These are phyloP conservation scores for Ceriops decandra DNA, from an alignment of 345 rosid species.

Conservation along the genomic window DNA sequence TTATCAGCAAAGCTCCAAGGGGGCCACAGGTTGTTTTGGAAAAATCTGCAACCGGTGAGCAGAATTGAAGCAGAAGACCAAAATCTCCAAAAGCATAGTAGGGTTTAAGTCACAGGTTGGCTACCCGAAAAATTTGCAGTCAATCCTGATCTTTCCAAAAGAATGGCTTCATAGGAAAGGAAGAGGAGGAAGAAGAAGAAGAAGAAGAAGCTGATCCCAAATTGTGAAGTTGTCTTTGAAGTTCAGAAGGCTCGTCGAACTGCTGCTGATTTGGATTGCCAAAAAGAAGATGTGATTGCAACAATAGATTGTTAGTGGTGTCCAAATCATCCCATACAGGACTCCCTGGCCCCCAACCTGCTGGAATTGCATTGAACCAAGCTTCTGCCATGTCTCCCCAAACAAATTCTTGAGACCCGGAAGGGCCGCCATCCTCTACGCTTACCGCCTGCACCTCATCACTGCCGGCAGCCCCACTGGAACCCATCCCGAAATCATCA, in stretches of 20 bases:
- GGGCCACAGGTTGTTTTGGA: constrained; percentile 33
- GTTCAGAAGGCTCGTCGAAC: constrained; percentile 27
- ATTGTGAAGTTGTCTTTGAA: constrained; percentile 28
- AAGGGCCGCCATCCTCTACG: constrained; percentile 32
- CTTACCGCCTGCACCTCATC: constrained; percentile 26
- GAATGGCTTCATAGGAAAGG: constrained; percentile 56
- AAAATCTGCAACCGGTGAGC: constrained; percentile 42
- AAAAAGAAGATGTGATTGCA: constrained; percentile 48
- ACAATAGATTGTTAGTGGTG: constrained; percentile 38
- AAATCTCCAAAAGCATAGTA: not conserved
- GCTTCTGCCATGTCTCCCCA: constrained; percentile 82
- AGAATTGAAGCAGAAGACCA: not conserved
- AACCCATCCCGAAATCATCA: constrained; percentile 33
- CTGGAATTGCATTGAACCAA: constrained; percentile 73
- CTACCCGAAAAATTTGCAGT: constrained; percentile 25
- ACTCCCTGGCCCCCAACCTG: constrained; percentile 87
- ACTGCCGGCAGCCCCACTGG: constrained; percentile 31
- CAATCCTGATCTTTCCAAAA: constrained; percentile 56
- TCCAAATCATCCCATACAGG: constrained; percentile 94
- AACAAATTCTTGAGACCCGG: constrained; percentile 39
- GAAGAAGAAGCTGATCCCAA: constrained; percentile 36
- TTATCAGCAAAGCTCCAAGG: not conserved
- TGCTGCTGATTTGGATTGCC: constrained; percentile 34
- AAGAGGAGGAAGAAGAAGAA: constrained; percentile 39
- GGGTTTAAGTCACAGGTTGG: constrained; percentile 9